phyloP scores from a whole-genome alignment of 139 green algal genomes.

The Raphidocelis subcapitata region DNA sequence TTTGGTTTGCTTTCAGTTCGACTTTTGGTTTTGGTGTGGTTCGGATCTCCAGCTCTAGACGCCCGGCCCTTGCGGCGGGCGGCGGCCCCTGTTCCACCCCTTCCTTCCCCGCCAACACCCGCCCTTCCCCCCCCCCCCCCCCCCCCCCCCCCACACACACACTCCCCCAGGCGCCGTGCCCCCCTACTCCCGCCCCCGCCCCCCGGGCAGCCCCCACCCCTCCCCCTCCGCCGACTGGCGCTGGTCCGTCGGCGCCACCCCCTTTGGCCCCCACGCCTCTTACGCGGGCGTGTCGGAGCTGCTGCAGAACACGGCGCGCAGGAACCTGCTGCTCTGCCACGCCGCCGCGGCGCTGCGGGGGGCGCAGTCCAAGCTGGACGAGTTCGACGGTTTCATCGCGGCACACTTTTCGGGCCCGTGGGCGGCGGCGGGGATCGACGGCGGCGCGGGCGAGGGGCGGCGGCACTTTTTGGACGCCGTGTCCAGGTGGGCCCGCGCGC shows the following conservation, averaged over 20 bases:
- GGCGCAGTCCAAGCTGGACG: slow-evolving; percentile 15
- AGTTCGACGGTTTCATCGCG: slow-evolving; percentile 22
- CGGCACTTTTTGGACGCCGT: slow-evolving; percentile 30
- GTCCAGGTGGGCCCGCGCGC: slow-evolving; percentile 16
- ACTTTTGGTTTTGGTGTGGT: not conserved
- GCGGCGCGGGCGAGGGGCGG: not conserved
- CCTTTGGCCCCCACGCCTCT: slow-evolving; percentile 49
- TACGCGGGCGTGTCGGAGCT: slow-evolving; percentile 25
- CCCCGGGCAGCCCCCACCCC: not conserved
- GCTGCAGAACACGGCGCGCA: slow-evolving; percentile 20
- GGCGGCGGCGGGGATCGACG: slow-evolving; percentile 12
- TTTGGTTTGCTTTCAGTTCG: not conserved
- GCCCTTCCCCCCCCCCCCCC: too few species aligned
- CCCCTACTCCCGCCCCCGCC: slow-evolving; percentile 32
- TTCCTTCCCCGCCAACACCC: too few species aligned
- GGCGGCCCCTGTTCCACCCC: not conserved
- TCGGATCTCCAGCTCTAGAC: not conserved
- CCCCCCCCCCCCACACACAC: too few species aligned
- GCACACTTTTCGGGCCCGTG: slow-evolving; percentile 25
- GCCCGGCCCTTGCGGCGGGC: not conserved
- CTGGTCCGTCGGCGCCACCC: slow-evolving; percentile 44
- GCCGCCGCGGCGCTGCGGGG: slow-evolving; percentile 2
- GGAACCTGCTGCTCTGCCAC: slow-evolving; percentile 25
- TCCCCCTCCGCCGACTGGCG: slow-evolving; percentile 44
- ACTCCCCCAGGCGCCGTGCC: slow-evolving; percentile 27